phyloP scores from a whole-genome alignment of 257 asterid genomes.

The Nicotiana obtusifolia region DNA sequence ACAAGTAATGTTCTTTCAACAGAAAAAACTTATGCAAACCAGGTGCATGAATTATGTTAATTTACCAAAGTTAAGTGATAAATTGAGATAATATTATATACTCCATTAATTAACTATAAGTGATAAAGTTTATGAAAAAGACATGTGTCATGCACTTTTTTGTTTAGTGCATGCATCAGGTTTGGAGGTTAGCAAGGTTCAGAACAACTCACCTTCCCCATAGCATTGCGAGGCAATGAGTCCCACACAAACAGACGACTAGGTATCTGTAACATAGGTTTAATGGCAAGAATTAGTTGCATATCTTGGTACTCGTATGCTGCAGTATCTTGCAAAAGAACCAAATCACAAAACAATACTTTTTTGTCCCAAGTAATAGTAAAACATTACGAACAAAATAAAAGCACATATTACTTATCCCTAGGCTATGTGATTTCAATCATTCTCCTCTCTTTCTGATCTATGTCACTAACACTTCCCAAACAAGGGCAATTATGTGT shows the following conservation, averaged over 20 bases:
- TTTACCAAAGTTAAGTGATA: background rate
- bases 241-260: constrained; percentile 69
- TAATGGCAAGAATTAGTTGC: background rate
- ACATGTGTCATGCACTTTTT: background rate
- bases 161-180: background rate
- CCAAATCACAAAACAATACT: background rate
- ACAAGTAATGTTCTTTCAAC: background rate
- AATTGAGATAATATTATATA: background rate
- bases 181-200: background rate
- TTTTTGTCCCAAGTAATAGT: background rate
- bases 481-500: background rate
- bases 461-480: too few species aligned
- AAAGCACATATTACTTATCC: background rate
- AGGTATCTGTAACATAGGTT: constrained; percentile 47
- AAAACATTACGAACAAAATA: background rate
- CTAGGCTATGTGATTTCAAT: too few species aligned
- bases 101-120: background rate
- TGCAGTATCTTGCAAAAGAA: background rate
- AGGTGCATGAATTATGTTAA: background rate
- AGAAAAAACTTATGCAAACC: background rate
- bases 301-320: background rate
- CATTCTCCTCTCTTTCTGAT: too few species aligned
- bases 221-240: constrained; percentile 85
- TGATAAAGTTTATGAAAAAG: background rate
- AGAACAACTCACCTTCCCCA: constrained; percentile 69